Percentiles rank a stretch among this genome's conserved stretches.
These are phyloP conservation scores for Pseudopyricularia javanii DNA, from an alignment of 2,329 filamentous ascomycete genomes.

Conservation along the genomic window DNA sequence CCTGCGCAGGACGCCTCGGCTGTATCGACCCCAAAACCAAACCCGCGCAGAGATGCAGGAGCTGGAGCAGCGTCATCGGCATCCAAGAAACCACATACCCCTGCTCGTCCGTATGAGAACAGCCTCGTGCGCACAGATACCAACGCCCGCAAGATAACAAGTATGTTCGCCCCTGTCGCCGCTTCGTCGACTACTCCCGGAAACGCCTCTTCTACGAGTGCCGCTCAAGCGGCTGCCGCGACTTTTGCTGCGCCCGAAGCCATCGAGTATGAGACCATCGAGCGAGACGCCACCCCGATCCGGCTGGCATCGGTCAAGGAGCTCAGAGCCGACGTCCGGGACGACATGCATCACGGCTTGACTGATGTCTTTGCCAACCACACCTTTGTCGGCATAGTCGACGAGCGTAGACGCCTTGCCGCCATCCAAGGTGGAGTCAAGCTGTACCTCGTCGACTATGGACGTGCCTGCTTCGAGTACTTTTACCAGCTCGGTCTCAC, in stretches of 20 bases:
- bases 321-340: conserved; percentile 68
- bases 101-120: conserved; percentile 62
- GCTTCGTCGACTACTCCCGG: conserved; percentile 1
- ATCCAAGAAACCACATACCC: conserved; percentile 11
- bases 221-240: conserved; percentile 9
- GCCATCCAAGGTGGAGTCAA: conserved; percentile 89
- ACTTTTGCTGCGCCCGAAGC: conserved; percentile 26
- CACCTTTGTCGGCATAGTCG: conserved; percentile 88
- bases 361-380: conserved; percentile 80
- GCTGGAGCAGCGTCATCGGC: conserved; percentile 17
- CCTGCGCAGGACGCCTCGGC: conserved; percentile 28
- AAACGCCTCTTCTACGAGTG: conserved; percentile 13
- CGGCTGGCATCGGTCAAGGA: conserved; percentile 76
- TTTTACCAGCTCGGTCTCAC: conserved; percentile 93
- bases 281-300: conserved; percentile 58
- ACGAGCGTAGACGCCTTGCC: conserved; percentile 74
- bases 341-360: conserved; percentile 70
- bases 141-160: conserved; percentile 84
- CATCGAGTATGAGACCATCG: conserved; percentile 58
- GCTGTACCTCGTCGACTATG: conserved; percentile 87
- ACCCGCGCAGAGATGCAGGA: conserved; percentile 19
- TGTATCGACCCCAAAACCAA: conserved; percentile 8
- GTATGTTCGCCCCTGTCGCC: conserved; percentile 61
- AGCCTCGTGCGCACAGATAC: conserved; percentile 85
- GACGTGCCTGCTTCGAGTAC: conserved; percentile 72